phyloP scores from a whole-genome alignment of 192 early-diverging fungal genomes.

The Coemansia sp. region DNA sequence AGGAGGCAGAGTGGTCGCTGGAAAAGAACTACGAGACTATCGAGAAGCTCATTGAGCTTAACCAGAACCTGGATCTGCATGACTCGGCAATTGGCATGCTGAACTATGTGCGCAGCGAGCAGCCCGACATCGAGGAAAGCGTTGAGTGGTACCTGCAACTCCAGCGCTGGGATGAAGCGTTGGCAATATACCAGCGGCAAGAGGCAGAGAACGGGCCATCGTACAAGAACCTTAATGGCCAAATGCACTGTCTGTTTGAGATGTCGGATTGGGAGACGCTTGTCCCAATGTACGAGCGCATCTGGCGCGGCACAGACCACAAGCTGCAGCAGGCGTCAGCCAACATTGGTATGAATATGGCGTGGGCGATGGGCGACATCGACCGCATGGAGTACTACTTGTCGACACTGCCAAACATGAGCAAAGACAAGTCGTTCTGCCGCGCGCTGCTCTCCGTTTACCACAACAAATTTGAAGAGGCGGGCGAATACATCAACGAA shows the following conservation, averaged over 20 bases:
- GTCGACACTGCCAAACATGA: slow-evolving; percentile 67
- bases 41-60: slow-evolving; percentile 89
- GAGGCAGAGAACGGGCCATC: slow-evolving; percentile 52
- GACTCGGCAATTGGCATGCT: slow-evolving; percentile 96
- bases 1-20: slow-evolving; percentile 88
- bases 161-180: slow-evolving; percentile 90
- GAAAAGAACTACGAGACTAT: slow-evolving; percentile 83
- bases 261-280: slow-evolving; percentile 92
- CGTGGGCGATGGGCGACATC: slow-evolving; percentile 92
- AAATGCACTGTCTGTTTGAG: slow-evolving; percentile 91
- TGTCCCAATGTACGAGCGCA: slow-evolving; percentile 73
- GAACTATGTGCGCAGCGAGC: slow-evolving; percentile 77
- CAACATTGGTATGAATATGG: slow-evolving; percentile 85
- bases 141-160: slow-evolving; percentile 94
- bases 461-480: slow-evolving; percentile 71
- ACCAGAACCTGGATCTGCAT: slow-evolving; percentile 91
- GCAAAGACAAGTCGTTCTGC: slow-evolving; percentile 79
- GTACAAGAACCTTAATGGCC: slow-evolving; percentile 66
- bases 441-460: slow-evolving; percentile 84
- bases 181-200: slow-evolving; percentile 77
- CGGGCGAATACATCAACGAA: slow-evolving; percentile 72
- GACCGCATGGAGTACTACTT: slow-evolving; percentile 92
- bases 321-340: slow-evolving; percentile 77
- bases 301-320: slow-evolving; percentile 63
- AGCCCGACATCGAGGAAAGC: slow-evolving; percentile 78